A percentile compares a stretch with the other conserved stretches of the same genome.
phyloP scores from a whole-genome alignment of 2,329 filamentous ascomycete genomes.

The Fusarium vanettenii region DNA sequence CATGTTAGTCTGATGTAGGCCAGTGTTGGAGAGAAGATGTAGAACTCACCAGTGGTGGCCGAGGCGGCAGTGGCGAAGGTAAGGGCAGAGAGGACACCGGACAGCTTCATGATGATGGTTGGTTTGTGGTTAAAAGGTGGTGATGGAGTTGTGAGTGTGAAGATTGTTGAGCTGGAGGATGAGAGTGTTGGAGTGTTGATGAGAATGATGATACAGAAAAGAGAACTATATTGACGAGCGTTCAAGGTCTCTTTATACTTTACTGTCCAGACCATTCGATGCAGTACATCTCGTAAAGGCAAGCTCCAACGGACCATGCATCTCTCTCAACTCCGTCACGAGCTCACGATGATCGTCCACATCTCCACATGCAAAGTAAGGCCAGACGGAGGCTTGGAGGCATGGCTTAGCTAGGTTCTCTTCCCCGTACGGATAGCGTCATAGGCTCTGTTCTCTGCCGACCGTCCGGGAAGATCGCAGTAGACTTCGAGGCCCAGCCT shows the following conservation, averaged over 20 bases:
- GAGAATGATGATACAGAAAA: slow-evolving; percentile 24
- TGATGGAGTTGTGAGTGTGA: slow-evolving; percentile 11
- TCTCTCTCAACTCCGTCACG: slow-evolving; percentile 24
- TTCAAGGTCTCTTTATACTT: slow-evolving; percentile 37
- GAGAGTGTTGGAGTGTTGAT: slow-evolving; percentile 11
- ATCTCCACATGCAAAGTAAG: slow-evolving; percentile 28
- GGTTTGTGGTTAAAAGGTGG: slow-evolving; percentile 13
- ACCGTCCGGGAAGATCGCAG: slow-evolving; percentile 2
- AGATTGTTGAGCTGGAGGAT: slow-evolving; percentile 15
- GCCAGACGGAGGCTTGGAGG: slow-evolving; percentile 20
- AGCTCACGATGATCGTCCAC: slow-evolving; percentile 31
- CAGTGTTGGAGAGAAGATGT: not conserved
- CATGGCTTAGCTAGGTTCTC: slow-evolving; percentile 12
- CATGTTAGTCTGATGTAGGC: slow-evolving; percentile 19
- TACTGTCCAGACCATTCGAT: not conserved
- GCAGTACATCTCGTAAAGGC: slow-evolving; percentile 13
- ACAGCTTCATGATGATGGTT: slow-evolving; percentile 57
- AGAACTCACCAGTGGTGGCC: slow-evolving; percentile 49
- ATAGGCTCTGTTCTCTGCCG: slow-evolving; percentile 11
- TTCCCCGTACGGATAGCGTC: slow-evolving; percentile 21
- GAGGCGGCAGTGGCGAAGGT: slow-evolving; percentile 51
- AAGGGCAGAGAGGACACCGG: slow-evolving; percentile 54
- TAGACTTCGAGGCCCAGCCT: not conserved
- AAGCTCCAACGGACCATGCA: slow-evolving; percentile 27
- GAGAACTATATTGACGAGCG: slow-evolving; percentile 17